phyloP scores from a whole-genome alignment of 108 stramenopile genomes.

The Phaeodactylum tricornutum region DNA sequence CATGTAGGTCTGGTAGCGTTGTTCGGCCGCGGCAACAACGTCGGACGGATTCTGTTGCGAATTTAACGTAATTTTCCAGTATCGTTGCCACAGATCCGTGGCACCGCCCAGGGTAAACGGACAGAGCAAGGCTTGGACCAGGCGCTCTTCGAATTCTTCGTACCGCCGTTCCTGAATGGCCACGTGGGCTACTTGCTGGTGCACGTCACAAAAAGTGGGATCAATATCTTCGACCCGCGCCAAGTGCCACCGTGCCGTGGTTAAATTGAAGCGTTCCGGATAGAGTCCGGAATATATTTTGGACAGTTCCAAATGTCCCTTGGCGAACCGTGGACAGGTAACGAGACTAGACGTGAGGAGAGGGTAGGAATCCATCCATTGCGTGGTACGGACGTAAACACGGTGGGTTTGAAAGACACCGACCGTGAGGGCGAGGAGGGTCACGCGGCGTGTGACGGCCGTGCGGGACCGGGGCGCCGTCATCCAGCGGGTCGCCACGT shows the following conservation, averaged over 20 bases:
- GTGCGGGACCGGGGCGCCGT: not conserved
- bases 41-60: not conserved
- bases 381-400: conserved; percentile 34
- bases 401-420: not conserved
- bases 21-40: not conserved
- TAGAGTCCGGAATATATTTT: conserved; percentile 70
- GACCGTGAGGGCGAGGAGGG: not conserved
- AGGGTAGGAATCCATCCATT: conserved; percentile 74
- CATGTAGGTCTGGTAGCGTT: conserved; percentile 5
- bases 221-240: conserved; percentile 54
- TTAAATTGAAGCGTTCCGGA: conserved; percentile 44
- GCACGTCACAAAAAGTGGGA: conserved; percentile 70
- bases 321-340: conserved; percentile 70
- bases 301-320: conserved; percentile 67
- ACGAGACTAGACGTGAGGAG: conserved; percentile 45
- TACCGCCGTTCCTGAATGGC: conserved; percentile 47
- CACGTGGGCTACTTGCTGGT: conserved; percentile 66
- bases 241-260: conserved; percentile 34
- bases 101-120: conserved; percentile 65
- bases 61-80: conserved; percentile 34
- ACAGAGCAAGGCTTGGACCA: conserved; percentile 50
- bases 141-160: conserved; percentile 44
- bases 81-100: conserved; percentile 51
- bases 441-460: not conserved
- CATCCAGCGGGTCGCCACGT: conserved; percentile 14